Evolutionary conservation across 2,329 filamentous ascomycete species (phyloP).

Genomic region (Beauveria varroae): DNA sequence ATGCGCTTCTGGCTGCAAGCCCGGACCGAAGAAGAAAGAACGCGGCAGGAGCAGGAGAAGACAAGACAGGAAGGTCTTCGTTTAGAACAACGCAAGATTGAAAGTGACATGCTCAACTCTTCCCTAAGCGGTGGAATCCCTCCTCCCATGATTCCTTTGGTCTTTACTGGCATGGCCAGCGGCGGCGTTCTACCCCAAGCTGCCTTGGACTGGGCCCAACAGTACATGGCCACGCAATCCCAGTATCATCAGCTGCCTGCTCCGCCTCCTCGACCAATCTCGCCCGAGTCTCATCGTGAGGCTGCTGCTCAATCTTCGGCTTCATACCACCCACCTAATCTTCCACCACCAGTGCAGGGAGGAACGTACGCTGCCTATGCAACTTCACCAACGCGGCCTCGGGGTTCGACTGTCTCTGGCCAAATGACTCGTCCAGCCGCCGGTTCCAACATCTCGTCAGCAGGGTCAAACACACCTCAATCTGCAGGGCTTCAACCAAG

Average conservation of each 20-base stretch:
- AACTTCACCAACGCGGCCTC: conserved; percentile 40
- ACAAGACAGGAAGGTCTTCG: conserved; percentile 56
- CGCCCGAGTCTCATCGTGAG: conserved; percentile 50
- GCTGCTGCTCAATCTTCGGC: conserved; percentile 35
- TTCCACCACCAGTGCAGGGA: conserved; percentile 21
- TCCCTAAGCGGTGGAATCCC: conserved; percentile 64
- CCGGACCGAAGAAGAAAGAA: conserved; percentile 65
- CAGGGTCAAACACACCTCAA: conserved; percentile 38
- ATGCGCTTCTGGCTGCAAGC: conserved; percentile 66
- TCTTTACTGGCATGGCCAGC: conserved; percentile 62
- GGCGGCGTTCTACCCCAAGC: conserved; percentile 54
- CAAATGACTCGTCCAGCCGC: conserved; percentile 29
- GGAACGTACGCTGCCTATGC: conserved; percentile 39
- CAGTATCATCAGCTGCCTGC: conserved; percentile 45
- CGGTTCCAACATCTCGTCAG: conserved; percentile 32
- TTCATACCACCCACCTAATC: conserved; percentile 30
- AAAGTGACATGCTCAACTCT: conserved; percentile 64
- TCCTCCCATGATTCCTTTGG: conserved; percentile 64
- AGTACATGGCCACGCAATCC: conserved; percentile 48
- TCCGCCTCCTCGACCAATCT: conserved; percentile 33
- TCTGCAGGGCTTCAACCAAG: conserved; percentile 28
- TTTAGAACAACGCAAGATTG: conserved; percentile 64
- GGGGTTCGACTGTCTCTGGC: conserved; percentile 42
- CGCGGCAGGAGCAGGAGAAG: conserved; percentile 67
- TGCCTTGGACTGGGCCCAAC: conserved; percentile 61